Base-by-base conservation (phyloP, 805 yeast genomes). In the Candida ipomoeae region DNA sequence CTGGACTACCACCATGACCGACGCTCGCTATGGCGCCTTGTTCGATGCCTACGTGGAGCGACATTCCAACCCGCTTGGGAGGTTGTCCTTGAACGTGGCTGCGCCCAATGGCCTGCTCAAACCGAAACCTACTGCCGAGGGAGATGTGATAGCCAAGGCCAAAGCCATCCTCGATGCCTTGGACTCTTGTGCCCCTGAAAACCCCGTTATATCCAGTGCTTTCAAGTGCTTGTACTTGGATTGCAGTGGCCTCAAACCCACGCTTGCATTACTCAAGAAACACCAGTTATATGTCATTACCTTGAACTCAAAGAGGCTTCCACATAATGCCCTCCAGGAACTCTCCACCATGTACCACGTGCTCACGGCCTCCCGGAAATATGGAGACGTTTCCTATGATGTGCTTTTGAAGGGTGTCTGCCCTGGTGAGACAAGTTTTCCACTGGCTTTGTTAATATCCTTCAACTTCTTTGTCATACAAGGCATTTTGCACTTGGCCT, bases 391-490 rank as follows among this genome's bases (percentile, higher is more conserved):
- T n/a, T 13, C 48, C 3, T 44, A 48, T 46, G 39, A 42, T 15
- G 36, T 41, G 2, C 40, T 57, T 1, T 40, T 57, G 23, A 31
- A 33, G 4, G 58, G 56, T 1, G 15, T 54, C 1, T 5, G 54
- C 1, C 46, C 39, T 13, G n/a, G 11, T 13, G 10, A 11, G 13
- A 23, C 29, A 6, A 33, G 20, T 5, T 46, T 26, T 13, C 54
- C 50, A 10, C 21, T 43, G 5, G 36, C 51, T 3, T 26, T 49
- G 15, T 34, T 52, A 11, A 35, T 50, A 6, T 50, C 60, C 5
- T 55, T 51, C 45, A 50, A 55, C 39, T 58, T 56, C 46, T 53
- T 58, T 26, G 56, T 58, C 13, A n/a, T 58, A 17, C 61, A 58
- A 44, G 48, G 53, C 3, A 17, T 50, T 13, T 55, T 58, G 23